Percentiles rank a stretch among this genome's conserved stretches.
These are phyloP conservation scores for Hemerocallis citrina DNA, from an alignment of 106 monocot species.

Conservation along the genomic window DNA sequence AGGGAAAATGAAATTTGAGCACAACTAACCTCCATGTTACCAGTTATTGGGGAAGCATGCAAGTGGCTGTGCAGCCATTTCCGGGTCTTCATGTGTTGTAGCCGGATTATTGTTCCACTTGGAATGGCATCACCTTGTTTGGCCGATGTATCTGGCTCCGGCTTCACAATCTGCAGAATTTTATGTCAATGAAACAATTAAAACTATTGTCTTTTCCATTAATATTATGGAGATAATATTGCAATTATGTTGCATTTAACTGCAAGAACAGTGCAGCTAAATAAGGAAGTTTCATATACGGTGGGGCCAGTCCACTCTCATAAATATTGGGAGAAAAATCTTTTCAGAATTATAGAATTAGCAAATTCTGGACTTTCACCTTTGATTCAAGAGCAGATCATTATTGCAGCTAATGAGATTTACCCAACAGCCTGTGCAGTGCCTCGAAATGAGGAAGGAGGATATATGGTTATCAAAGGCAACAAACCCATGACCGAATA, in stretches of 20 bases:
- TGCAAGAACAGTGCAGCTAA: neutral
- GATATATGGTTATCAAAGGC: neutral
- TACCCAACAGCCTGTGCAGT: neutral
- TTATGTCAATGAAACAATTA: neutral
- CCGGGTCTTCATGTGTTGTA: constrained; percentile 88
- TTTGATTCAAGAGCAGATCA: too few species aligned
- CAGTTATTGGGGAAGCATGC: constrained; percentile 88
- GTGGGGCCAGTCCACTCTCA: too few species aligned
- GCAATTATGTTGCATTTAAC: neutral
- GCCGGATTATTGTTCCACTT: constrained; percentile 46
- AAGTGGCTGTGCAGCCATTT: constrained; percentile 95
- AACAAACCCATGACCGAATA: neutral
- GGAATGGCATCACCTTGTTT: constrained; percentile 83
- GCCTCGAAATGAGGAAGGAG: neutral
- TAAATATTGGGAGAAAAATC: too few species aligned
- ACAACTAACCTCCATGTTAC: constrained; percentile 69
- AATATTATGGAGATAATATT: neutral
- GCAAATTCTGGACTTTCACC: too few species aligned
- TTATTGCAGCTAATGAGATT: too few species aligned
- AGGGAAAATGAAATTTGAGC: neutral
- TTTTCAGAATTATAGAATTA: too few species aligned
- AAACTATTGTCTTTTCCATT: neutral
- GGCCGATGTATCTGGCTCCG: constrained; percentile 57
- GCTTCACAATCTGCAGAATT: constrained; percentile 56
- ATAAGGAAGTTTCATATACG: neutral